Evolutionary conservation across 1,139 yeast genomes (phyloP).

Genomic region (Pichia sp.): DNA sequence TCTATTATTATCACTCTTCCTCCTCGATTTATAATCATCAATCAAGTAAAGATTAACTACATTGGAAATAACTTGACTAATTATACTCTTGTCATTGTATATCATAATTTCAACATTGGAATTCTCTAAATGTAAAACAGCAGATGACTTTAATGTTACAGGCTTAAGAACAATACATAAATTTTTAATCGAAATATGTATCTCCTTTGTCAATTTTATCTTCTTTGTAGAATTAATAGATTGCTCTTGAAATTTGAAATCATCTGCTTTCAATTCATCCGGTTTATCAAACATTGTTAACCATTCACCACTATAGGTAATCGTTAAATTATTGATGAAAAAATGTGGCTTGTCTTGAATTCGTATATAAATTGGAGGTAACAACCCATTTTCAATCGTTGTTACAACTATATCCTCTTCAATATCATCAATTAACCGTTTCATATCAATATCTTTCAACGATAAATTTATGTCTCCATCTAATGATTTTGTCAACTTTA

Average conservation of each 20-base stretch:
- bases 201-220: slow-evolving; percentile 22
- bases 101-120: slow-evolving; percentile 45
- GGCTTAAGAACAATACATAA: slow-evolving; percentile 55
- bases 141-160: slow-evolving; percentile 46
- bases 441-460: slow-evolving; percentile 14
- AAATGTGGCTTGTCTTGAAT: slow-evolving; percentile 31
- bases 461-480: slow-evolving; percentile 14
- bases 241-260: too few species aligned
- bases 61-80: slow-evolving; percentile 35
- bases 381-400: slow-evolving; percentile 28
- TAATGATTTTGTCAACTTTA: slow-evolving; percentile 14
- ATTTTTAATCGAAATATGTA: slow-evolving; percentile 43
- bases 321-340: slow-evolving; percentile 36
- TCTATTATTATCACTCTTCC: slow-evolving; percentile 25
- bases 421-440: slow-evolving; percentile 8
- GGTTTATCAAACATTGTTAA: slow-evolving; percentile 28
- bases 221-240: neutral
- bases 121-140: slow-evolving; percentile 41
- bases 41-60: slow-evolving; percentile 43
- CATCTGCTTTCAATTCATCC: slow-evolving; percentile 7
- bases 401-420: slow-evolving; percentile 31
- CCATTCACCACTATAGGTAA: slow-evolving; percentile 57
- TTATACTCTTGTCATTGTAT: slow-evolving; percentile 17
- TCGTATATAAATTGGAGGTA: slow-evolving; percentile 31
- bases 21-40: slow-evolving; percentile 38